phyloP scores from a whole-genome alignment of 768 basidiomycete species.

The Lactarius akahatsu region DNA sequence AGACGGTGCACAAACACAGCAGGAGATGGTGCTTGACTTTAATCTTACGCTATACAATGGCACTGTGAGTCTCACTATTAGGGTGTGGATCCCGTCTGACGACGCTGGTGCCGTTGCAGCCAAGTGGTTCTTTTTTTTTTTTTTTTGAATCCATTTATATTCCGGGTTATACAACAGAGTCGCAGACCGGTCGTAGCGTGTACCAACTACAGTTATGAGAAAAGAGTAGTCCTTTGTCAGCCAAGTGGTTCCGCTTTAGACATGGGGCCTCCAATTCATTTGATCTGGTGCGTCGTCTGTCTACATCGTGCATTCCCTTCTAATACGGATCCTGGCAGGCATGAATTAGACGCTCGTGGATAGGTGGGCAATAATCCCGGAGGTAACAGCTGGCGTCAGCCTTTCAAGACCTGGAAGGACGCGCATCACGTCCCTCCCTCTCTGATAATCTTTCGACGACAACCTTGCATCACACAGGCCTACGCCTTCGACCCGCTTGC shows the following conservation, averaged over 20 bases:
- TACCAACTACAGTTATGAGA: no score
- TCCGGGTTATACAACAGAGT: no score
- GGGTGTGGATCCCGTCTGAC: conserved; percentile 18
- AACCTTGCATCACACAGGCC: conserved; percentile 33
- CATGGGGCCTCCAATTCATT: conserved; percentile 75
- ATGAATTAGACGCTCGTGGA: conserved; percentile 54
- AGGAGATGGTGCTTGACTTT: conserved; percentile 14
- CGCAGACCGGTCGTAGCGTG: no score
- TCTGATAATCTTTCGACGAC: not conserved
- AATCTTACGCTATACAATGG: conserved; percentile 18
- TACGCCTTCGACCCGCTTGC: conserved; percentile 72
- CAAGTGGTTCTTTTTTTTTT: conserved; percentile 59
- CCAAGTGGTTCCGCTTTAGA: conserved; percentile 59
- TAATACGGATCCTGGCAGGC: not conserved
- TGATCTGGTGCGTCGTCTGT: conserved; percentile 51
- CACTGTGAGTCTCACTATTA: not conserved
- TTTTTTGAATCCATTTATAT: no score
- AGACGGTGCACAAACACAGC: conserved; percentile 49
- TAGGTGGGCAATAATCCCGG: conserved; percentile 54
- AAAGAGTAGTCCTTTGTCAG: no score
- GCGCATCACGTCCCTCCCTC: conserved; percentile 37
- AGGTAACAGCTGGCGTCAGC: conserved; percentile 71
- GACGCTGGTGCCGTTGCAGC: conserved; percentile 58
- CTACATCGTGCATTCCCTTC: not conserved
- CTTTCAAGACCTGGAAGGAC: conserved; percentile 79